A percentile compares a stretch with the other conserved stretches of the same genome.
phyloP scores from a whole-genome alignment of 2,329 filamentous ascomycete species.

The Botrytis fragariae region DNA sequence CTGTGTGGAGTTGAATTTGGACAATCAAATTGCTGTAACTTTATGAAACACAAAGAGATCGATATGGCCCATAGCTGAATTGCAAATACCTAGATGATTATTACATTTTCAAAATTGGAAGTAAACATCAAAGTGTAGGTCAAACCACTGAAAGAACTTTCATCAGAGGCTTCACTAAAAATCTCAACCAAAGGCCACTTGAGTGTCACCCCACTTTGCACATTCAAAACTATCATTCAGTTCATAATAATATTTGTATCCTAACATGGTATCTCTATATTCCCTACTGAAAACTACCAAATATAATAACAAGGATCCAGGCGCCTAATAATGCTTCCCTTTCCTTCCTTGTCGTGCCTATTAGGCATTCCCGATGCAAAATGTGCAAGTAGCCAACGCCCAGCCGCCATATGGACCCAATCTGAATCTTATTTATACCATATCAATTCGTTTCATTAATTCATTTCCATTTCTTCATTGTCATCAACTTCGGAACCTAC shows the following conservation, averaged over 20 bases:
- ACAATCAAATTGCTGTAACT: neutral
- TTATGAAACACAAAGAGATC: neutral
- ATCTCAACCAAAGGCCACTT: neutral
- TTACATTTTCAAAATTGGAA: neutral
- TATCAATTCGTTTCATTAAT: conserved; percentile 24
- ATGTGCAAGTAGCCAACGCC: conserved; percentile 13
- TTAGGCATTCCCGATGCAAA: conserved; percentile 9
- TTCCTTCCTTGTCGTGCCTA: neutral
- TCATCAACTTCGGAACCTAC: conserved; percentile 53
- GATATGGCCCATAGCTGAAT: neutral
- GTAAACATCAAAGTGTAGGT: neutral
- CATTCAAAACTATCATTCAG: neutral
- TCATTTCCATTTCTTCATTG: conserved; percentile 62
- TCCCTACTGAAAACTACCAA: neutral
- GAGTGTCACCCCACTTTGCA: neutral
- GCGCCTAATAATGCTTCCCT: conserved; percentile 12
- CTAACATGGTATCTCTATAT: conserved; percentile 15
- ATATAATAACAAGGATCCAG: conserved; percentile 1
- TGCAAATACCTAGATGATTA: neutral
- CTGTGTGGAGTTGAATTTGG: neutral
- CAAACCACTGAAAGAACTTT: neutral
- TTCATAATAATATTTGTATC: neutral
- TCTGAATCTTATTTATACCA: conserved; percentile 11
- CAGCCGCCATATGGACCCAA: neutral
- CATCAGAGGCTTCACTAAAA: neutral